Percentiles rank a stretch among this genome's conserved stretches.
Conservation (phyloP, 1,139 yeast genomes). For the Geotrichum reessii region DNA sequence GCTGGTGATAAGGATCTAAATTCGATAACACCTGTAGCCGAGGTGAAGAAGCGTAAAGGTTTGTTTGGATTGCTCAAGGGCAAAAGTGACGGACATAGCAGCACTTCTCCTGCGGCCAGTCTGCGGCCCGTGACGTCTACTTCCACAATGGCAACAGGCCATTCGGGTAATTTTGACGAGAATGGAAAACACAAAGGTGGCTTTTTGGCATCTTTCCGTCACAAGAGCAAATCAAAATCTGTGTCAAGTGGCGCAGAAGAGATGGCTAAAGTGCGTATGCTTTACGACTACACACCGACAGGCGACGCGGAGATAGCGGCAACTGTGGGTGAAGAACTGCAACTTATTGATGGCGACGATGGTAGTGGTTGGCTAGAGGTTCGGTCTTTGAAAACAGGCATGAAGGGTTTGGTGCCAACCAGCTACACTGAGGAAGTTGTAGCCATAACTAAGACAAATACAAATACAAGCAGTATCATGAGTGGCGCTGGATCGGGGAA, state of each 20-base stretch:
- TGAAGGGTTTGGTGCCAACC: slow-evolving; percentile 80
- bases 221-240: slow-evolving; percentile 8
- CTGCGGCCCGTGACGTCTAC: slow-evolving; percentile 9
- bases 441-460: slow-evolving; percentile 18
- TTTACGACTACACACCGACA: slow-evolving; percentile 62
- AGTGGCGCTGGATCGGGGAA: slow-evolving; percentile 29
- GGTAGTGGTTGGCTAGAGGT: slow-evolving; percentile 93
- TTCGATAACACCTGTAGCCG: slow-evolving; percentile 34
- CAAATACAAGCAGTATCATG: slow-evolving; percentile 20
- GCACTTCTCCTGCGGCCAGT: slow-evolving; percentile 14
- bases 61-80: slow-evolving; percentile 25
- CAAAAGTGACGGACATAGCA: slow-evolving; percentile 21
- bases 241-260: background rate
- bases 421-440: slow-evolving; percentile 56
- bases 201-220: slow-evolving; percentile 14
- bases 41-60: slow-evolving; percentile 29
- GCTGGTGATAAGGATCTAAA: slow-evolving; percentile 56
- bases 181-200: slow-evolving; percentile 17
- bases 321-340: slow-evolving; percentile 54
- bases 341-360: slow-evolving; percentile 62
- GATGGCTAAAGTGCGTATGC: slow-evolving; percentile 45
- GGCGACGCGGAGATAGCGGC: slow-evolving; percentile 74
- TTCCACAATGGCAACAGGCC: slow-evolving; percentile 13
- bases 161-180: slow-evolving; percentile 8
- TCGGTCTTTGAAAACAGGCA: slow-evolving; percentile 40